Base-by-base conservation (phyloP, 1,139 yeast genomes). In the Yamadazyma atlantica region DNA sequence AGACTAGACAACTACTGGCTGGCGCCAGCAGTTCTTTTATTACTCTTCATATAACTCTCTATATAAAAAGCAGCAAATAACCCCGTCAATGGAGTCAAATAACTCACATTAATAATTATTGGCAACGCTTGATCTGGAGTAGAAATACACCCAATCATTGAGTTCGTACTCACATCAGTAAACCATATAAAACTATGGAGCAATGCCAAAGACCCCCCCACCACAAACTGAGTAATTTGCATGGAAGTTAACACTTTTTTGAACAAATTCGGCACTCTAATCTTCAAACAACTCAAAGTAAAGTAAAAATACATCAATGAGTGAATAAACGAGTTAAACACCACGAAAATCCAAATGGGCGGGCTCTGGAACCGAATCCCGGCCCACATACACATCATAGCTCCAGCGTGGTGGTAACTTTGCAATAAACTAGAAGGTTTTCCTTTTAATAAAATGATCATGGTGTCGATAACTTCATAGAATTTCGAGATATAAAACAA, bases 311-410 rank as follows among this genome's bases (percentile, higher is more conserved):
- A 84, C 90, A 84, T 84, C 60, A 83, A 72, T 28, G 86, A 70
- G 64, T 84, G 90, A 55, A 84, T 41, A 55, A 83, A 78, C 11
- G 88, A 82, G 66, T 83, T 84, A 75, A 83, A 84, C 19, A 81
- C 87, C 37, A 83, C 89, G 60, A 83, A 83, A 48, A 83, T 80
- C 92, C 90, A 83, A 54, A 83, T 82, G 29, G 90, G 90, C 9
- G 89, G 87, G 10, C 87, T 76, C 41, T 78, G 77, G 58, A 66
- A 84, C 41, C 90, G 66, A 41, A 82, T 75, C 3, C 90, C 92
- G 2, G 85, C 78, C 89, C 89, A 83, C 90, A 83, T 83, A 49
- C 87, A 81, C 64, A 83, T 67, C 83, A 83, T 83, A 35, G 92
- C 92, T 28, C 90, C 92, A 2, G 90, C 78, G 57, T 84, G 92